Conservation (phyloP, 768 basidiomycete genomes). For the Trametes meyenii region DNA sequence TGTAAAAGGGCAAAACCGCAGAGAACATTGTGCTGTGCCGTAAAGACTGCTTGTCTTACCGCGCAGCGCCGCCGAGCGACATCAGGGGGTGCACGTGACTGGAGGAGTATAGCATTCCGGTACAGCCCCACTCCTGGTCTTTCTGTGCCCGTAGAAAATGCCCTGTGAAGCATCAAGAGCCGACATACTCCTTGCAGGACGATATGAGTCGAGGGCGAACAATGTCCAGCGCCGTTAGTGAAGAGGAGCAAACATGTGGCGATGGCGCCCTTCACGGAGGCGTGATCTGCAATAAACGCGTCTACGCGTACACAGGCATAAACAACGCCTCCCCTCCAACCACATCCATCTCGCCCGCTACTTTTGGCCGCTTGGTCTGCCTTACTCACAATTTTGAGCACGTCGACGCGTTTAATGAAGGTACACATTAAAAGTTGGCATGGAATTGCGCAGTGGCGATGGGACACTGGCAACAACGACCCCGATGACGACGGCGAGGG, state of each 20-base stretch:
- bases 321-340: slow-evolving; percentile 22
- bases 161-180: neutral
- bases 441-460: slow-evolving; percentile 88
- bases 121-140: too few relatives aligned
- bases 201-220: neutral
- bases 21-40: slow-evolving; percentile 5
- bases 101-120: slow-evolving; percentile 1
- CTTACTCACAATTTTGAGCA: neutral
- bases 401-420: slow-evolving; percentile 54
- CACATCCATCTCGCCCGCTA: neutral
- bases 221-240: too few relatives aligned
- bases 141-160: neutral
- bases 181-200: neutral
- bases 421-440: slow-evolving; percentile 84
- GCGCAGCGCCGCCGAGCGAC: neutral
- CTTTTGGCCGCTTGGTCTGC: neutral
- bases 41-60: neutral
- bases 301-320: slow-evolving; percentile 25
- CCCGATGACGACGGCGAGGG: slow-evolving; percentile 62
- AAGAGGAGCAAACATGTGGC: neutral
- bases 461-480: slow-evolving; percentile 57
- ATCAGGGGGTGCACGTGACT: neutral
- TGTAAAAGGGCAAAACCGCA: neutral
- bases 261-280: neutral
- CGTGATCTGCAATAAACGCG: slow-evolving; percentile 16